Percentiles rank a stretch among this genome's conserved stretches.
These are phyloP conservation scores for Aspergillus sp. DNA, from an alignment of 2,329 filamentous ascomycete species.

Conservation along the genomic window DNA sequence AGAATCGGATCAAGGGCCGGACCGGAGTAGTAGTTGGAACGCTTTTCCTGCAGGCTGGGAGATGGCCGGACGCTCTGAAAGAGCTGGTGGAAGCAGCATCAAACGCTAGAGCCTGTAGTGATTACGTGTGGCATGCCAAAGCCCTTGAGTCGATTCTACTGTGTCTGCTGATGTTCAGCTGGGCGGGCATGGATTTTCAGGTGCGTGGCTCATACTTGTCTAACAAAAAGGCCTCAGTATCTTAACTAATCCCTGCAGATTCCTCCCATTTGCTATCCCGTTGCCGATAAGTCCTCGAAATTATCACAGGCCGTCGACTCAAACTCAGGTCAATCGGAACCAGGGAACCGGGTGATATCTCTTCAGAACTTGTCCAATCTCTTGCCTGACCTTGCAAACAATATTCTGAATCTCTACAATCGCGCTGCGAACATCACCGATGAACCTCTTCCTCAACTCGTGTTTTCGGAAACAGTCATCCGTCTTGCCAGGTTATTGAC, in stretches of 20 bases:
- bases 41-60: slow-evolving; percentile 82
- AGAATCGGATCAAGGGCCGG: slow-evolving; percentile 77
- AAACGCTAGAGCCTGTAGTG: slow-evolving; percentile 74
- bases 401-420: slow-evolving; percentile 57
- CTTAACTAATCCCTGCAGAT: slow-evolving; percentile 39
- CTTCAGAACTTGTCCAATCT: slow-evolving; percentile 52
- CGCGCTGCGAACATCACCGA: slow-evolving; percentile 52
- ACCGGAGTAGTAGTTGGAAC: slow-evolving; percentile 78
- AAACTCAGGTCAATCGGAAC: slow-evolving; percentile 41
- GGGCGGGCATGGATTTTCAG: slow-evolving; percentile 77
- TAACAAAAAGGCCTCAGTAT: background rate
- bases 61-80: slow-evolving; percentile 84
- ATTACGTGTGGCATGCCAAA: slow-evolving; percentile 97
- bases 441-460: slow-evolving; percentile 53
- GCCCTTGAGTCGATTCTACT: slow-evolving; percentile 84
- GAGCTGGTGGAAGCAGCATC: slow-evolving; percentile 79
- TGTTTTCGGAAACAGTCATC: slow-evolving; percentile 58
- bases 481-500: slow-evolving; percentile 55
- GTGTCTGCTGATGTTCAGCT: slow-evolving; percentile 78
- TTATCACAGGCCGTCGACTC: slow-evolving; percentile 40
- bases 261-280: slow-evolving; percentile 53
- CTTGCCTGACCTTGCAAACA: slow-evolving; percentile 56
- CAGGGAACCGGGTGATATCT: slow-evolving; percentile 47
- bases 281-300: slow-evolving; percentile 50
- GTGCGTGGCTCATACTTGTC: slow-evolving; percentile 19